Base-by-base conservation (phyloP, 2,329 filamentous ascomycete genomes). In the Raffaelea albimanens region DNA sequence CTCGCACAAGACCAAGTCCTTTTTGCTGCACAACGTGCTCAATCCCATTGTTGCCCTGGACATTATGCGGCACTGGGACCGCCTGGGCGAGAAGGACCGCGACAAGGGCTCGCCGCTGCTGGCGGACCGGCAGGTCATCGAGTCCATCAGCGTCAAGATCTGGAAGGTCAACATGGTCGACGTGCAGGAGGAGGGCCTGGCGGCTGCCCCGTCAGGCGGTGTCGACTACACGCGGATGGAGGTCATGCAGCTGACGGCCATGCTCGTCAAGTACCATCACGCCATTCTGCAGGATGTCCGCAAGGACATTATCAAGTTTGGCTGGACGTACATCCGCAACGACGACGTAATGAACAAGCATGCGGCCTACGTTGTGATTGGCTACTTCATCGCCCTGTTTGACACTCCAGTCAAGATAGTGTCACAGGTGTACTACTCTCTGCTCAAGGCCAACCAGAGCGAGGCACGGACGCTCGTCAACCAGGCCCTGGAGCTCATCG, bases 261-360 rank as follows among this genome's bases (percentile, higher is more conserved):
- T 98, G 70, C 73, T 98, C 36, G 84, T 98, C 65, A 98, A 98
- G 61, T 95, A 97, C 59, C 88, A 98, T 59, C 82, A 91, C 58
- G 78, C 80, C 29, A 85, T 89, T 46, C 77, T 98, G 2, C 86
- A 94, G 56, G 93, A 97, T 58, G 83, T 87, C 2, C 82, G 94
- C 34, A 98, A 98, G 65, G 93, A 98, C 54, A 91, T 98, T 52
- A 98, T 98, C 60, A 97, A 96, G 66, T 98, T 97, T 65, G 90
- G 89, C 3, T 99, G 93, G 93, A 95, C 90, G 18, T 97, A 95
- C 61, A 98, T 98, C 58, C 82, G 87, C 21, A 77, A 98, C n/a
- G 94, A 99, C 60, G 93, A 99, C 63, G 87, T 95, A 49, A 95
- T 98, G 70, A 98, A 97, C 71, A 98, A 98, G 65, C 93, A 97